phyloP scores from a whole-genome alignment of 2,329 filamentous ascomycete species.

The Aspergillus piperis region DNA sequence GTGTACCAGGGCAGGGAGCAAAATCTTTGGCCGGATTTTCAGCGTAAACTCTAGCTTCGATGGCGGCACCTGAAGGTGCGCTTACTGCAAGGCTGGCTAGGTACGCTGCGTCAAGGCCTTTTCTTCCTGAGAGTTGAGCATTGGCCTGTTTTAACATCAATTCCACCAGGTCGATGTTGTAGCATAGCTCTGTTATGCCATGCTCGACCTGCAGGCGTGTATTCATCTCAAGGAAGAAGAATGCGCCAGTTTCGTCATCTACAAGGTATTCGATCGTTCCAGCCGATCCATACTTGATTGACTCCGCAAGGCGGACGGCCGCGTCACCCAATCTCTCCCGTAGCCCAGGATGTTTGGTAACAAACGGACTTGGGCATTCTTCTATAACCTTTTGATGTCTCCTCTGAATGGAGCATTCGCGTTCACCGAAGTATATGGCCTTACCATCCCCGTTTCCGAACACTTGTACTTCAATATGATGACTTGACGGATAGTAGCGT shows the following conservation, averaged over 20 bases:
- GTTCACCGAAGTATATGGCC: slow-evolving; percentile 80
- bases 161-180: slow-evolving; percentile 56
- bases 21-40: slow-evolving; percentile 62
- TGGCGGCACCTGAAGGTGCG: slow-evolving; percentile 50
- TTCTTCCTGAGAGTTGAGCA: slow-evolving; percentile 48
- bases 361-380: slow-evolving; percentile 78
- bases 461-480: slow-evolving; percentile 88
- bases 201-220: slow-evolving; percentile 61
- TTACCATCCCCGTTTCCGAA: slow-evolving; percentile 81
- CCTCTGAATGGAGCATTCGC: slow-evolving; percentile 84
- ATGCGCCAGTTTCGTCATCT: slow-evolving; percentile 76
- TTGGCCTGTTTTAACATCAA: slow-evolving; percentile 60
- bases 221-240: slow-evolving; percentile 68
- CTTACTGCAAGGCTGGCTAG: slow-evolving; percentile 47
- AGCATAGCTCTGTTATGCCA: slow-evolving; percentile 60
- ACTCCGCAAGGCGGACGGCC: slow-evolving; percentile 66
- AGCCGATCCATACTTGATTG: slow-evolving; percentile 72
- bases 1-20: slow-evolving; percentile 59
- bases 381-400: slow-evolving; percentile 90
- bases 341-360: slow-evolving; percentile 56
- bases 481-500: slow-evolving; percentile 73
- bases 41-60: slow-evolving; percentile 59
- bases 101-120: slow-evolving; percentile 45
- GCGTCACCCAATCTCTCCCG: slow-evolving; percentile 64
- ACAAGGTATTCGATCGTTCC: slow-evolving; percentile 91